phyloP scores from a whole-genome alignment of 306 rosid genomes.

The Lagenaria siceraria region DNA sequence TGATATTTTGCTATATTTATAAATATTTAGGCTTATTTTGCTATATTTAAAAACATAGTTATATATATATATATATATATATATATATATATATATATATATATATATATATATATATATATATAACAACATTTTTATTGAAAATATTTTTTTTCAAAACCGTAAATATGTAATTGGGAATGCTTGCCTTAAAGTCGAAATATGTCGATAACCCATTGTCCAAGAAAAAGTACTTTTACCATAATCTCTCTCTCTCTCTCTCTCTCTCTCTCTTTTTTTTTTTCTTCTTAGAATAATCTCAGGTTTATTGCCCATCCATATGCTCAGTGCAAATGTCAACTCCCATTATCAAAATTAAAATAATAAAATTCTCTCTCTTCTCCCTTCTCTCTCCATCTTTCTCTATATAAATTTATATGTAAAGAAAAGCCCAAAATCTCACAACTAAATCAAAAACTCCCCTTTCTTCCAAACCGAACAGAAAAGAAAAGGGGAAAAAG shows the following conservation, averaged over 20 bases:
- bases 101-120: too few relatives aligned
- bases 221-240: not conserved
- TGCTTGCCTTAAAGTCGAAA: not conserved
- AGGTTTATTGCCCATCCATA: not conserved
- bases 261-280: too few relatives aligned
- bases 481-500: not conserved
- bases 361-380: not conserved
- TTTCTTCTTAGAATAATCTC: not conserved
- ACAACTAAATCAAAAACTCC: not conserved
- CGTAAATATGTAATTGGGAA: too few relatives aligned
- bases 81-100: too few relatives aligned
- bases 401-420: not conserved
- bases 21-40: too few relatives aligned
- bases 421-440: not conserved
- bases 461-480: not conserved
- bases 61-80: too few relatives aligned
- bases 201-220: not conserved
- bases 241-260: too few relatives aligned
- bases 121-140: too few relatives aligned
- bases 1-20: too few relatives aligned
- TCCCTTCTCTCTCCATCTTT: not conserved
- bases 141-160: too few relatives aligned
- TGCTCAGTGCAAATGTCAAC: constrained; percentile 24
- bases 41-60: too few relatives aligned
- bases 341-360: not conserved